Evolutionary conservation across 108 stramenopile genomes (phyloP), one percentile per base, ranked within the genome.

Genomic region (Nitzschia sp.): DNA sequence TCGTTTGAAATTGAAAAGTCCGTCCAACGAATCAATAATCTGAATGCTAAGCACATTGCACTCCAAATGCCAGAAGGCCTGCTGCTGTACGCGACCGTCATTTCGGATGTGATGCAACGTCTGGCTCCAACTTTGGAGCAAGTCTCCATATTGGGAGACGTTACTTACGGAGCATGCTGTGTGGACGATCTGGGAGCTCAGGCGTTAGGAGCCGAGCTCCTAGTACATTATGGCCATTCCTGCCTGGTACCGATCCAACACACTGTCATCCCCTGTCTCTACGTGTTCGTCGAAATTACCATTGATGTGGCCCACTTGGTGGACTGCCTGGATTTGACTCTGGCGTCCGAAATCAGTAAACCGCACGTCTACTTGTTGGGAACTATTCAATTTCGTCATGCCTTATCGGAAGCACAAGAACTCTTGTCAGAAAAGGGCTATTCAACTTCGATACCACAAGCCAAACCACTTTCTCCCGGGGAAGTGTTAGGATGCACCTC

Each of bases 141-240:
- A 11, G 85, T 95, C 2, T 72, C 91, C 3, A 80, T 98, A 26
- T 66, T 98, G 64, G 99, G 95, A 4, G 99, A 99, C 74, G 99
- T 99, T 35, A 98, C 97, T 22, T 99, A 99, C 60, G 99, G 99
- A 9, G 99, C 99, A 9, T 99, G 99, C 71, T 99, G 99, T 73
- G 88, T 99, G 53, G 99, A 97, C 58, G 99, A 99, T 76, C 71
- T 98, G 57, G 90, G 87, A 26, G 96, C 96, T 2, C 77, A 85
- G 54, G 92, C 96, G 0, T 53, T 98, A 34, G 96, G 95, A 8
- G 90, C 87, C 47, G 90, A 97, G 45, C 65, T 98, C 23, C 66
- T 99, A 46, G 85, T 99, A 1, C 99, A 99, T 67, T 99, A 98
- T 67, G 99, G 99, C 31, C 99, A 99, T 75, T 91, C 88, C 31